Evolutionary conservation across 2,329 filamentous ascomycete genomes (phyloP), one percentile per base, ranked within the genome.

Genomic region (Fusarium palustre): DNA sequence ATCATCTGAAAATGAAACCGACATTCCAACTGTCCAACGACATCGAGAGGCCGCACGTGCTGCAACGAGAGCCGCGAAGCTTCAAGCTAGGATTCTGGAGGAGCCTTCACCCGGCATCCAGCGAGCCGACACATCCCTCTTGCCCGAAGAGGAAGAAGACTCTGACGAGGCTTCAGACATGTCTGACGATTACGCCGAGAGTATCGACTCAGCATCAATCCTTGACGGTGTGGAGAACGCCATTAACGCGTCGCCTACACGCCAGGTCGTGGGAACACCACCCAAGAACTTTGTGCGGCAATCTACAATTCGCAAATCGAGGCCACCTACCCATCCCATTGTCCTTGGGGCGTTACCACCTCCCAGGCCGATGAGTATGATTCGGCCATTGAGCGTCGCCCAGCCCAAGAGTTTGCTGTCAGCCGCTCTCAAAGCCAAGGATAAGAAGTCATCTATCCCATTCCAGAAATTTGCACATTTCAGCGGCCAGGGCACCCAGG

Each of bases 1-100:
- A 72, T 94, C 92, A 0, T 94, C 92, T 0, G 92, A 95, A 66
- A 94, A 93, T 72, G 92, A 95, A 73, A 86, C 92, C 46, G 91
- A 93, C 71, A 85, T 88, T 1, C 86, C 88, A 0, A 85, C 85
- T 2, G 91, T 89, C 74, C 88, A 90, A 68, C 86, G 85, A 70
- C 87, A 90, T 62, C 83, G 88, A 48, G 87, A 91, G 64, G 87
- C 86, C 3, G 84, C 88, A 2, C 85, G 86, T 46, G 85, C 88
- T 36, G 87, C 87, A 10, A 84, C 87, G 8, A 76, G 76, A 54
- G 76, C 76, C 13, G 75, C 79, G 25, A 75, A 77, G 52, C 71
- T 81, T 53, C 77, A 81, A 57, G 78, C 80, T 33, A 78, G 74
- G 64, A 81, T 81, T 55, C 74, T 79, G 52, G 79, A 81, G 55